Evolutionary conservation across 2,329 filamentous ascomycete genomes (phyloP), one percentile per base, ranked within the genome.

Genomic region (Sporothrix luriei): DNA sequence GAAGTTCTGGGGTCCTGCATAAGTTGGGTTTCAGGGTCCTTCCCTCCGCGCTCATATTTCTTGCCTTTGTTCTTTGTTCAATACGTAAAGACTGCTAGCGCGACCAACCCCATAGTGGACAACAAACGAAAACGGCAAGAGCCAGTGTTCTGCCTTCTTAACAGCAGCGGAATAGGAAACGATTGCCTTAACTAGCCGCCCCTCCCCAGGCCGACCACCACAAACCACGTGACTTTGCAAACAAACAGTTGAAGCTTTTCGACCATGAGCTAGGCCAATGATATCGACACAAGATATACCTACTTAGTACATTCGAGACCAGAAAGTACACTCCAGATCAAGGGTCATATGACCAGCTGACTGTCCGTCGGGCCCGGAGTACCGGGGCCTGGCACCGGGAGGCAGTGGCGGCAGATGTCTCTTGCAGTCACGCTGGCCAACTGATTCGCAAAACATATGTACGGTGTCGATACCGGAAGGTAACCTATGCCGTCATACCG

Each of bases 401-500:
- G 57, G 21, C n/a, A 13, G 38, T 38, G 13, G 38, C 38, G 57
- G 21, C 38, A 21, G 57, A 62, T 13, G 57, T 62, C 21, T 16
- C 38, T 26, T 16, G 5, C 40, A 16, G 26, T 24, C 5, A 26
- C 52, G 7, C 29, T 49, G 19, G 19, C 6, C 48, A 6, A 6
- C 29, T 9, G 10, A 3, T 2, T 26, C 16, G 54, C 19, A 9
- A 9, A 29, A 9, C 55, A 26, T 46, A 46, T 13, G 38, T 62
- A 62, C 38, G 26, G 57, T 62, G 57, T 38, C 21, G n/a, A 46
- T 46, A n/a, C 54, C 38, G 57, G n/a, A 62, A 38, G 40, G 13
- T 7, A 16, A 46, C 11, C 29, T 54, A 26, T 62, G 57, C 21
- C 57, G 57, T 62, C 57, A 62, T 24, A 10, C 33, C 21, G 40